Percentiles rank a stretch among this genome's conserved stretches.
These are phyloP conservation scores for Trichophaea hybrida DNA, from an alignment of 2,329 filamentous ascomycete species.

Conservation along the genomic window DNA sequence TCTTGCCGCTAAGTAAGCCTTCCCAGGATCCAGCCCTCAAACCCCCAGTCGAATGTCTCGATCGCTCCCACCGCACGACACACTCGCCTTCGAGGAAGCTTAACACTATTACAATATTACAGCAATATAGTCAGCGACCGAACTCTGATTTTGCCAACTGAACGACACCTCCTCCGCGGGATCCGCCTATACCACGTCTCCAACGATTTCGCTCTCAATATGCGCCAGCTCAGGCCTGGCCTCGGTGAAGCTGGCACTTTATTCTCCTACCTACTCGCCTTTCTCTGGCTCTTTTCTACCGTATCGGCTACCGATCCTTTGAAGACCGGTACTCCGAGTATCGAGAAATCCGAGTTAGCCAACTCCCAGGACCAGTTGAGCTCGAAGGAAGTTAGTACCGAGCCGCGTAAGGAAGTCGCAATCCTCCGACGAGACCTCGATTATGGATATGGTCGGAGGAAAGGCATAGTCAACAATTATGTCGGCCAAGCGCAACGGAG, in stretches of 20 bases:
- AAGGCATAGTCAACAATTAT: not conserved
- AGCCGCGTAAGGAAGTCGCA: not conserved
- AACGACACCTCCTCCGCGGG: not conserved
- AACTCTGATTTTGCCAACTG: not conserved
- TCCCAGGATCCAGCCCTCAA: too few species aligned
- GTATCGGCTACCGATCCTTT: not conserved
- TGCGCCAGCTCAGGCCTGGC: slow-evolving; percentile 6
- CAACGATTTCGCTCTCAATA: not conserved
- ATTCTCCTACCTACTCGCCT: not conserved
- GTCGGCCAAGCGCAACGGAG: not conserved
- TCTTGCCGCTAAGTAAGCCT: too few species aligned
- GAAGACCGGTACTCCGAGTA: not conserved
- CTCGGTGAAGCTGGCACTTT: not conserved
- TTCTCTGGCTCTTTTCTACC: not conserved
- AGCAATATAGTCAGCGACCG: not conserved
- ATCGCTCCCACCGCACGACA: not conserved
- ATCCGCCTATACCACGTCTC: not conserved
- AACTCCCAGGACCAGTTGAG: not conserved
- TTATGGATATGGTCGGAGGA: not conserved
- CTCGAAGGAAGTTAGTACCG: not conserved
- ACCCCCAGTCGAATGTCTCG: not conserved
- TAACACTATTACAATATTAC: not conserved
- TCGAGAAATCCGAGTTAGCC: not conserved
- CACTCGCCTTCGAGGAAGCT: not conserved
- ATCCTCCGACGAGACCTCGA: not conserved